Evolutionary conservation across 257 asterid genomes (phyloP).

Genomic region (Nicotiana obtusifolia): DNA sequence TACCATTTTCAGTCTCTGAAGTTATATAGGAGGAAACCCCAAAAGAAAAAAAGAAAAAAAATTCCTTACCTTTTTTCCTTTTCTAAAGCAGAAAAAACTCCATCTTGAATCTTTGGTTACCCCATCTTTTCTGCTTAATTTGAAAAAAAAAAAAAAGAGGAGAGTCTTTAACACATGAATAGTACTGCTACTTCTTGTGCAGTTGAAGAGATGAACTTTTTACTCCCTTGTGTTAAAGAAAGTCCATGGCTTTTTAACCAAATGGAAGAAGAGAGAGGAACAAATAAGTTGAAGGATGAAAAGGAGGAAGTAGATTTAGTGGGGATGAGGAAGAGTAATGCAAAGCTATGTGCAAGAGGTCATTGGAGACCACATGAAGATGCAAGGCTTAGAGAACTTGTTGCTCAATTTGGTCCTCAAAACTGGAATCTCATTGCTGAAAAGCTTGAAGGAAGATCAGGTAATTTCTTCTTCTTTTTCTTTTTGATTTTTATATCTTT

Average conservation of each 20-base stretch:
- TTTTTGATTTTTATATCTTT: not conserved
- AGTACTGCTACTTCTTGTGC: not conserved
- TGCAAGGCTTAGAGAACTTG: conserved; percentile 30
- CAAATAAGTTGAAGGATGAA: not conserved
- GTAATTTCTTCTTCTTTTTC: not conserved
- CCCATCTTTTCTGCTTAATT: not conserved
- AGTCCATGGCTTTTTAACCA: conserved; percentile 4
- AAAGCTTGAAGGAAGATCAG: conserved; percentile 37
- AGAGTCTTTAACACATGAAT: not conserved
- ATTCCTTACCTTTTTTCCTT: not conserved
- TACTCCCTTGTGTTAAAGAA: not conserved
- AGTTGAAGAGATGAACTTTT: conserved; percentile 3
- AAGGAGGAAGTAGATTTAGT: not conserved
- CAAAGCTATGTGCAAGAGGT: conserved; percentile 23
- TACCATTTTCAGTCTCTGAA: no score
- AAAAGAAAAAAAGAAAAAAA: not conserved
- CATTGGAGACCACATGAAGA: conserved; percentile 43
- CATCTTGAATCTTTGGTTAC: not conserved
- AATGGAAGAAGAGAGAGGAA: not conserved
- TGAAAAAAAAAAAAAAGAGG: not conserved
- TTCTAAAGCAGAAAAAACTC: not conserved
- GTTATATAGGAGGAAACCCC: no score
- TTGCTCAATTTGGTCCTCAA: conserved; percentile 28
- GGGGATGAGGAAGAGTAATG: not conserved
- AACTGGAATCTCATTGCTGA: conserved; percentile 40